Evolutionary conservation across 1,284 basidiomycete species (phyloP).

Genomic region (Rhodofomes roseus): DNA sequence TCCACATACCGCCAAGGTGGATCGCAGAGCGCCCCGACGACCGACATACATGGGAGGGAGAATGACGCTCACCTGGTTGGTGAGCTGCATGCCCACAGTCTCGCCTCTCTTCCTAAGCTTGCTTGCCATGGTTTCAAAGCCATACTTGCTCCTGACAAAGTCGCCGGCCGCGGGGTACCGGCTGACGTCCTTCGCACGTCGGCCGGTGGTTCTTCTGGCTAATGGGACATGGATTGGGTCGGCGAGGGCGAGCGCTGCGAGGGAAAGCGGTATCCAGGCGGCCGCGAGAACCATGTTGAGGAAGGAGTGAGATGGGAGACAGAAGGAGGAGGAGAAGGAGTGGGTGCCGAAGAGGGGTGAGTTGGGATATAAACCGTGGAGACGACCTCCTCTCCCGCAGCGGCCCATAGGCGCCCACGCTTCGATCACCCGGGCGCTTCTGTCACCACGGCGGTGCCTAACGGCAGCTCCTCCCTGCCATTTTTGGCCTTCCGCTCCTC

Average conservation of each 20-base stretch:
- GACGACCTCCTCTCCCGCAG: not conserved
- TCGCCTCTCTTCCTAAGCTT: slow-evolving; percentile 10
- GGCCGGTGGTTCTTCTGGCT: slow-evolving; percentile 8
- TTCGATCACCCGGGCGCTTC: not conserved
- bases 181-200: slow-evolving; percentile 2
- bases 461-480: no score
- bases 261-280: slow-evolving; percentile 13
- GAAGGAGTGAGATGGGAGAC: not conserved
- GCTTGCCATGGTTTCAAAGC: slow-evolving; percentile 7
- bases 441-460: not conserved
- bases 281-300: slow-evolving; percentile 13
- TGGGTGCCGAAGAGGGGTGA: not conserved
- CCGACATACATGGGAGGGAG: not conserved
- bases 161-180: slow-evolving; percentile 12
- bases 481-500: not conserved
- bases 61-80: slow-evolving; percentile 15
- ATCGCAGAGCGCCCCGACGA: no score
- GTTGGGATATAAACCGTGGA: slow-evolving; percentile 4
- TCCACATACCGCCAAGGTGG: no score
- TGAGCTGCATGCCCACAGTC: slow-evolving; percentile 16
- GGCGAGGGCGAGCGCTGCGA: slow-evolving; percentile 16
- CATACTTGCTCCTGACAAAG: slow-evolving; percentile 14
- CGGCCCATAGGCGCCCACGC: not conserved
- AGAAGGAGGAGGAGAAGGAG: not conserved
- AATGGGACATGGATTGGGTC: slow-evolving; percentile 20